Conservation (phyloP, 78 protist species). For the slime mould (Dictyostelium discoideum) region dicty_2.7 NC_007088.5:3123001-3123500, state of each 20-base stretch:
- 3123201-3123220: neutral
- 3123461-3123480: conserved; percentile 8
- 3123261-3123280: neutral
- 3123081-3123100: conserved; percentile 12
- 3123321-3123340: neutral
- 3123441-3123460: neutral
- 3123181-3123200: neutral
- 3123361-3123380: neutral
- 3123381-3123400: conserved; percentile 16
- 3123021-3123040: neutral
- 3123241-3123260: neutral
- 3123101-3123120: conserved; percentile 28
- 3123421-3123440: conserved; percentile 13
- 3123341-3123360: conserved; percentile 12
- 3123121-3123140: neutral
- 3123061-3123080: conserved; percentile 4
- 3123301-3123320: conserved; percentile 7
- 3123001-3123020: neutral
- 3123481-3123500: neutral
- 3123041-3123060: neutral
- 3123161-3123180: neutral
- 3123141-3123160: neutral
- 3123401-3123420: conserved; percentile 30
- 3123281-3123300: neutral
- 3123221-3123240: neutral